A percentile compares a stretch with the other conserved stretches of the same genome.
phyloP scores from a whole-genome alignment of 1,284 basidiomycete species.

The Spongiforma sp. region DNA sequence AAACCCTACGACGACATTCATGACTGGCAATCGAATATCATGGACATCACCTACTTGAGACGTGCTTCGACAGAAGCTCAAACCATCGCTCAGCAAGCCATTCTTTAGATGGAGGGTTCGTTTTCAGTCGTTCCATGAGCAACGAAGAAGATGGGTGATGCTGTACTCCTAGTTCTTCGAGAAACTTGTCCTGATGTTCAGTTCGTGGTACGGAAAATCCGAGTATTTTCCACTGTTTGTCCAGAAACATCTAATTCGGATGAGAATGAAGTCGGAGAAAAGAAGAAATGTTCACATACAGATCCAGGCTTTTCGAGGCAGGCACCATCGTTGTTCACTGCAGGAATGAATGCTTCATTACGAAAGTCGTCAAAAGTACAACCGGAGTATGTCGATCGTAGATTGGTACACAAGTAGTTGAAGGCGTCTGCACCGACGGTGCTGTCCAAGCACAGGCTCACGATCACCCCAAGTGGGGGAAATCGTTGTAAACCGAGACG shows the following conservation, averaged over 20 bases:
- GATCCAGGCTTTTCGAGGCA: constrained; percentile 72
- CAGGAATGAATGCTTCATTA: constrained; percentile 82
- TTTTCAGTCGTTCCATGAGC: constrained; percentile 70
- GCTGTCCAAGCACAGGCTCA: constrained; percentile 65
- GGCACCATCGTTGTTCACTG: constrained; percentile 54
- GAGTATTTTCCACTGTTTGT: constrained; percentile 71
- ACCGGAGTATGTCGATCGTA: constrained; percentile 64
- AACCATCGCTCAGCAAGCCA: constrained; percentile 73
- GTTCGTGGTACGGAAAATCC: constrained; percentile 77
- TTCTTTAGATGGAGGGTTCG: constrained; percentile 64
- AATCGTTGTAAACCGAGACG: constrained; percentile 77
- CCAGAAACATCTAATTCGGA: constrained; percentile 82
- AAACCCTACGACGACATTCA: too few species aligned
- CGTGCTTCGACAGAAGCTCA: constrained; percentile 72
- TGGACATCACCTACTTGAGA: constrained; percentile 58
- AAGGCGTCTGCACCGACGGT: constrained; percentile 62
- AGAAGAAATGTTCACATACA: constrained; percentile 41
- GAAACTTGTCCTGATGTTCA: constrained; percentile 59
- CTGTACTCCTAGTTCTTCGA: constrained; percentile 74
- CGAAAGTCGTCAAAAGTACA: constrained; percentile 62
- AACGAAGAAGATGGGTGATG: constrained; percentile 74
- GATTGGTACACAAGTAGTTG: constrained; percentile 81
- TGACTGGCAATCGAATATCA: not conserved
- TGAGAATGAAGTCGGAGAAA: too few species aligned
- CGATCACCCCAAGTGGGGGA: constrained; percentile 73